Conservation (phyloP, 495 filamentous ascomycete species). For the Lepraria neglecta region DNA sequence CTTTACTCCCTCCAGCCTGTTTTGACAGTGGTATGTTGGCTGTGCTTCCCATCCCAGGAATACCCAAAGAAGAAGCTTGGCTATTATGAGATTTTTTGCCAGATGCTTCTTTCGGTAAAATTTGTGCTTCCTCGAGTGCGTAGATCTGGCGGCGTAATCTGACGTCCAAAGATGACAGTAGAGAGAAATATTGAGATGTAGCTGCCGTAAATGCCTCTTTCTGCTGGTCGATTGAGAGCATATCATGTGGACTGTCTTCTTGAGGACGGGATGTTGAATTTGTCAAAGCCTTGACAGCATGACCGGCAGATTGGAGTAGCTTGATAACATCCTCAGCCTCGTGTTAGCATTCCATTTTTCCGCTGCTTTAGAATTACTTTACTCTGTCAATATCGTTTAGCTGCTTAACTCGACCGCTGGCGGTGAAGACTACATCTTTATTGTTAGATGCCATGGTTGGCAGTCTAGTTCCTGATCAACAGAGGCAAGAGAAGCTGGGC, state of each 20-base stretch:
- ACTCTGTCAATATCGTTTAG: constrained; percentile 71
- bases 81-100: constrained; percentile 23
- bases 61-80: constrained; percentile 28
- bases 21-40: constrained; percentile 32
- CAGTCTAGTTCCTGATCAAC: not conserved
- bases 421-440: constrained; percentile 43
- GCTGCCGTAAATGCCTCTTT: constrained; percentile 54
- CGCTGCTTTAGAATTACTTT: constrained; percentile 29
- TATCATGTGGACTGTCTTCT: constrained; percentile 9
- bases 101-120: constrained; percentile 49
- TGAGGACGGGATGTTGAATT: constrained; percentile 31
- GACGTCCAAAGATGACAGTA: constrained; percentile 62
- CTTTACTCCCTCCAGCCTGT: constrained; percentile 19
- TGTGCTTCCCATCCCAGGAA: constrained; percentile 25
- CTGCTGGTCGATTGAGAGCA: constrained; percentile 40
- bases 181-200: constrained; percentile 61
- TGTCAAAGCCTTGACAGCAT: constrained; percentile 64
- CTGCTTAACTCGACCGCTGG: constrained; percentile 68
- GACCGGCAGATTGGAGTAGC: constrained; percentile 61
- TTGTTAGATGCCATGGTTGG: constrained; percentile 15
- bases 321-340: constrained; percentile 45
- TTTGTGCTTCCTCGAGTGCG: constrained; percentile 68
- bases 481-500: too few species aligned
- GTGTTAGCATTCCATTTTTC: constrained; percentile 5
- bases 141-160: constrained; percentile 70